Conservation (phyloP, 1,139 yeast species). For the Yarrowia galli region DNA sequence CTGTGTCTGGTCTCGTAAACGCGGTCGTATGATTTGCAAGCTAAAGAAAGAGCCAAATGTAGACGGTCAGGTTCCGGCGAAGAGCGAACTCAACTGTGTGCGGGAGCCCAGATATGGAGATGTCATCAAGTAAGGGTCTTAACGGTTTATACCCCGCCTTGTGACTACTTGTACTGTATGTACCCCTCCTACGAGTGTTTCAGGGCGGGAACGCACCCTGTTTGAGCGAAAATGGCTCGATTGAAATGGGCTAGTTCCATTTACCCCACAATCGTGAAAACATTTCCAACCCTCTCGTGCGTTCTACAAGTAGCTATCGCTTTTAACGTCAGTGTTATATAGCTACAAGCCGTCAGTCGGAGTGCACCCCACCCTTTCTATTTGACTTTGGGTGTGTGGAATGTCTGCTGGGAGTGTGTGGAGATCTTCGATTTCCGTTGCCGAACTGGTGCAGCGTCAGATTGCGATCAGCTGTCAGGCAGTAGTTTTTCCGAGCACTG, state of each 20-base stretch:
- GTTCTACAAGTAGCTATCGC: neutral
- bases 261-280: slow-evolving; percentile 9
- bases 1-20: neutral
- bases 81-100: neutral
- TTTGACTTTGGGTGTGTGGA: neutral
- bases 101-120: neutral
- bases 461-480: neutral
- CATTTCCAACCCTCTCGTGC: slow-evolving; percentile 1
- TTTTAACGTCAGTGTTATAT: neutral
- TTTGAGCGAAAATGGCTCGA: neutral
- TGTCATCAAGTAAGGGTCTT: neutral
- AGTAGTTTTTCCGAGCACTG: neutral
- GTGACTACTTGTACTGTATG: neutral
- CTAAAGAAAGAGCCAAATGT: slow-evolving; percentile 19
- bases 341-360: neutral
- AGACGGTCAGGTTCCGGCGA: neutral
- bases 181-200: slow-evolving; percentile 24
- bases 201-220: neutral
- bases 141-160: slow-evolving; percentile 4
- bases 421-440: neutral
- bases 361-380: slow-evolving; percentile 23
- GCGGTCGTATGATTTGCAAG: slow-evolving; percentile 27
- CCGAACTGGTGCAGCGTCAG: neutral
- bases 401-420: slow-evolving; percentile 6
- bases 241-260: neutral